Conservation (phyloP, 2,329 filamentous ascomycete species). For the Calonectria crousiana region DNA sequence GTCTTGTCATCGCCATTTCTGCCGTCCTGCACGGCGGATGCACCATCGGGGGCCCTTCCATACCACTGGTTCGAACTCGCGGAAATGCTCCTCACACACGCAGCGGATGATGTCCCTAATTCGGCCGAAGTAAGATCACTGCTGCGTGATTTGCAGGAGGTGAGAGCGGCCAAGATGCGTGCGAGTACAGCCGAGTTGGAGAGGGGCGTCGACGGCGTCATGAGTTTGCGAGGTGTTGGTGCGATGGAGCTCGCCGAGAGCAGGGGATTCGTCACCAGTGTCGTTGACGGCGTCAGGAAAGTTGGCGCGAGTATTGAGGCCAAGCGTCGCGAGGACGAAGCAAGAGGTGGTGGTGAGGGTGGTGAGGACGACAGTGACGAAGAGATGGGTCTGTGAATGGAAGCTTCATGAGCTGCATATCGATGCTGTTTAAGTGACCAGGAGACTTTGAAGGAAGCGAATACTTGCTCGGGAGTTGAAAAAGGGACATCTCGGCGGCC, state of each 20-base stretch:
- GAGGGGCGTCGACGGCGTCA: constrained; percentile 77
- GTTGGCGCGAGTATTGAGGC: constrained; percentile 86
- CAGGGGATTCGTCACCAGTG: constrained; percentile 83
- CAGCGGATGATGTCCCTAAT: constrained; percentile 82
- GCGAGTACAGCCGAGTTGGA: constrained; percentile 79
- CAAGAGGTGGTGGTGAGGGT: constrained; percentile 68
- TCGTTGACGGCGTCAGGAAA: constrained; percentile 89
- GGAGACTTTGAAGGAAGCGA: not conserved
- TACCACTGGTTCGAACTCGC: constrained; percentile 97
- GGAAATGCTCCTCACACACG: constrained; percentile 87
- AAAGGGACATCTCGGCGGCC: not conserved
- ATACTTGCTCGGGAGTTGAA: not conserved
- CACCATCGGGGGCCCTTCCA: constrained; percentile 78
- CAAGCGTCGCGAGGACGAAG: constrained; percentile 81
- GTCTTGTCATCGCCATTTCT: constrained; percentile 81
- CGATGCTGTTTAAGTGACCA: not conserved
- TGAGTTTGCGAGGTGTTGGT: constrained; percentile 80
- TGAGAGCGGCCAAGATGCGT: constrained; percentile 89
- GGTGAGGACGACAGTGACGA: constrained; percentile 72
- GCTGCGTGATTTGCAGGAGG: constrained; percentile 86
- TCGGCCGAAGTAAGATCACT: constrained; percentile 81
- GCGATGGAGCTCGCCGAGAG: constrained; percentile 94
- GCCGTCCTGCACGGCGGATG: constrained; percentile 77
- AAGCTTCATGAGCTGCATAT: not conserved
- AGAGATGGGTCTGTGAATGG: constrained; percentile 61